These are phyloP conservation scores for Colletotrichum kahawae DNA, from an alignment of 2,329 filamentous ascomycete species.

Conservation along the genomic window DNA sequence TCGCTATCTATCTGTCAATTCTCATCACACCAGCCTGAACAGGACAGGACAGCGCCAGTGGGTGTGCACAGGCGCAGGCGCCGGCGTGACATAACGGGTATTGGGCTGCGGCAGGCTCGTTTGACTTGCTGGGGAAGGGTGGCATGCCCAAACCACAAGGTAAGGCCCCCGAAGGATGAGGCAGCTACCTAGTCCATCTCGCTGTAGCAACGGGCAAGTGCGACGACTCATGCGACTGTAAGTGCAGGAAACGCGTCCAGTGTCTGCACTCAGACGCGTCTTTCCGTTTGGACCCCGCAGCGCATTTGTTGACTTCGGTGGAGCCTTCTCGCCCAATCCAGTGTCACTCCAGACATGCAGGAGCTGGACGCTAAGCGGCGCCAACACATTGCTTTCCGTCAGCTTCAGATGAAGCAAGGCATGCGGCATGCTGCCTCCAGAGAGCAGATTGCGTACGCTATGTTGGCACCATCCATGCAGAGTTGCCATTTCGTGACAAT, in stretches of 20 bases:
- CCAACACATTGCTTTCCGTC: neutral
- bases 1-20: conserved; percentile 4
- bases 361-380: neutral
- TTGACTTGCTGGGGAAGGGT: neutral
- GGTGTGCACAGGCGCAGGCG: neutral
- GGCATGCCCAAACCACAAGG: neutral
- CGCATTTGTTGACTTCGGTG: conserved; percentile 18
- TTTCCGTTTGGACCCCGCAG: conserved; percentile 12
- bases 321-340: conserved; percentile 8
- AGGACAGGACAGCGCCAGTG: neutral
- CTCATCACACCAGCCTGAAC: neutral
- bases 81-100: neutral
- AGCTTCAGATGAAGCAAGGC: neutral
- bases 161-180: neutral
- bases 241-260: neutral
- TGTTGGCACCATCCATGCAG: neutral
- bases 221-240: neutral
- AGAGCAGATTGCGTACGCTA: neutral
- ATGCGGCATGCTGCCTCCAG: neutral
- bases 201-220: neutral
- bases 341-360: neutral
- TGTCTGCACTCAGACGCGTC: conserved; percentile 11
- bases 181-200: conserved; percentile 1
- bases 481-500: neutral
- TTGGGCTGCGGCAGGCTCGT: conserved; percentile 3